These are phyloP conservation scores for Leptodermis oblonga DNA, from an alignment of 257 asterid genomes.

Conservation along the genomic window DNA sequence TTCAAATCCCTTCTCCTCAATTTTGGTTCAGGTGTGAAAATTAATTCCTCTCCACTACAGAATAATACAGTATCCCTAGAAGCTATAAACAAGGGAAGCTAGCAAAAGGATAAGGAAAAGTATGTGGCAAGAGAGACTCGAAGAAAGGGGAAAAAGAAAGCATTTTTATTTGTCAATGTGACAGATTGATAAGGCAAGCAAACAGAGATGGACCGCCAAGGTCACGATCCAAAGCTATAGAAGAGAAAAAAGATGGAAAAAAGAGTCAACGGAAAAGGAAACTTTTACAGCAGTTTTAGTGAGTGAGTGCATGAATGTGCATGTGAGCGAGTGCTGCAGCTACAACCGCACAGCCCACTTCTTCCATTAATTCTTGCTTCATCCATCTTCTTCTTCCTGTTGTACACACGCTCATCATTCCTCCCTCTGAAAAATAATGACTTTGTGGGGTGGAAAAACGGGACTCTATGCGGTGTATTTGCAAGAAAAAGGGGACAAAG, in stretches of 20 bases:
- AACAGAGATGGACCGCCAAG: slow-evolving; percentile 52
- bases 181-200: slow-evolving; percentile 56
- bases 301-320: slow-evolving; percentile 41
- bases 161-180: slow-evolving; percentile 16
- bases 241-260: slow-evolving; percentile 11
- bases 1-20: not conserved
- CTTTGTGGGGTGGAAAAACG: not conserved
- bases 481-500: slow-evolving; percentile 27
- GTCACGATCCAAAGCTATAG: slow-evolving; percentile 49
- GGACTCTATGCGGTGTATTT: slow-evolving; percentile 27
- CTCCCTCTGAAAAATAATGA: slow-evolving; percentile 17
- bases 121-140: slow-evolving; percentile 14
- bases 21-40: not conserved
- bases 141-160: not conserved
- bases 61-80: not conserved
- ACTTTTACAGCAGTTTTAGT: too few species aligned
- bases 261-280: slow-evolving; percentile 64
- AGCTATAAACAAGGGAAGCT: not conserved
- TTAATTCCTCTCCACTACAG: not conserved
- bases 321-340: slow-evolving; percentile 41
- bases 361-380: not conserved
- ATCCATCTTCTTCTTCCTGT: slow-evolving; percentile 16
- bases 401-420: slow-evolving; percentile 29
- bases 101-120: slow-evolving; percentile 11
- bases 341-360: slow-evolving; percentile 54